Percentiles rank a stretch among this genome's conserved stretches.
phyloP scores from a whole-genome alignment of 805 yeast genomes.

The Zygotorulaspora sp. region DNA sequence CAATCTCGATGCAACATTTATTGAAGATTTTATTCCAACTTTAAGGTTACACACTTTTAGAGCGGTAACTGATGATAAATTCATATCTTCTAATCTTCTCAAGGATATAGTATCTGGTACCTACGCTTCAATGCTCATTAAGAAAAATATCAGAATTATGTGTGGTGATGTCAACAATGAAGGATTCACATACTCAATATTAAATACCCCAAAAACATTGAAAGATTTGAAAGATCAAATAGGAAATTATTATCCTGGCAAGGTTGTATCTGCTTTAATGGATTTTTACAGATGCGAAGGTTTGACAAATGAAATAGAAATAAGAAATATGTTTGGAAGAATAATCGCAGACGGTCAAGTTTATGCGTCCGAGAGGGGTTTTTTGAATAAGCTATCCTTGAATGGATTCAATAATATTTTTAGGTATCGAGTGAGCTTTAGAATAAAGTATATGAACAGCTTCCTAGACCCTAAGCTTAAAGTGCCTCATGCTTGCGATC shows the following conservation, averaged over 20 bases:
- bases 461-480: slow-evolving; percentile 22
- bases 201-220: slow-evolving; percentile 31
- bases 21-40: slow-evolving; percentile 28
- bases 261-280: slow-evolving; percentile 26
- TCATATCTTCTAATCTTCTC: slow-evolving; percentile 33
- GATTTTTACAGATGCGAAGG: slow-evolving; percentile 22
- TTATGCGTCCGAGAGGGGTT: slow-evolving; percentile 37
- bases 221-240: slow-evolving; percentile 33
- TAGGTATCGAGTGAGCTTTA: slow-evolving; percentile 33
- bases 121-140: slow-evolving; percentile 24
- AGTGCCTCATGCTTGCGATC: slow-evolving; percentile 38
- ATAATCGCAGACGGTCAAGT: slow-evolving; percentile 40
- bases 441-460: slow-evolving; percentile 25
- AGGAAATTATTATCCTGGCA: slow-evolving; percentile 37
- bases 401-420: slow-evolving; percentile 14
- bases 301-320: slow-evolving; percentile 17
- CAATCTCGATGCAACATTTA: slow-evolving; percentile 15
- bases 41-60: slow-evolving; percentile 36
- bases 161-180: slow-evolving; percentile 38
- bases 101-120: slow-evolving; percentile 33
- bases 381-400: slow-evolving; percentile 28
- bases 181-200: slow-evolving; percentile 29
- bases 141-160: slow-evolving; percentile 24
- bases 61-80: slow-evolving; percentile 39
- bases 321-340: slow-evolving; percentile 32